phyloP scores from a whole-genome alignment of 148 eudicot genomes.

The Heliamphora exappendiculata region DNA sequence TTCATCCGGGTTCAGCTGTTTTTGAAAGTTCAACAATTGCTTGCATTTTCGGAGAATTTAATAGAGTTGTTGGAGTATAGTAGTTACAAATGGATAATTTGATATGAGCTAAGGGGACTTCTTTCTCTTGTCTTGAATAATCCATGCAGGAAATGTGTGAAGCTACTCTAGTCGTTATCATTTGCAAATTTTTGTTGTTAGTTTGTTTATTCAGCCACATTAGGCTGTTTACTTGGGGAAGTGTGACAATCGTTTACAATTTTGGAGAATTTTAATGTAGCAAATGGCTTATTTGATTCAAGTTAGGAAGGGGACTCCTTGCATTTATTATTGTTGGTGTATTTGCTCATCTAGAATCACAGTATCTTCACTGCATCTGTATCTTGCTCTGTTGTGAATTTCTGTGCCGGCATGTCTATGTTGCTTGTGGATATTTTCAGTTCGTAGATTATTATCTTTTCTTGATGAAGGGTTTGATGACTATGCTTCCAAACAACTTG shows the following conservation, averaged over 20 bases:
- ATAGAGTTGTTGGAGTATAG: neutral
- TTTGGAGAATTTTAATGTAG: too few species aligned
- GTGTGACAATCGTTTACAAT: too few species aligned
- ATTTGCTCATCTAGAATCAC: neutral
- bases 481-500: too few species aligned
- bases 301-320: too few species aligned
- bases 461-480: too few species aligned
- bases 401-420: too few species aligned
- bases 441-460: too few species aligned
- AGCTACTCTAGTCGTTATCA: neutral
- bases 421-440: too few species aligned
- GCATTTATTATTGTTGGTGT: neutral
- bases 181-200: neutral
- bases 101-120: neutral
- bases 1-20: neutral
- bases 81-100: neutral
- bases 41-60: neutral
- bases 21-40: neutral
- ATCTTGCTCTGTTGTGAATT: too few species aligned
- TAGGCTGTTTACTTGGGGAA: too few species aligned
- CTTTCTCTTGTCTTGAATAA: neutral
- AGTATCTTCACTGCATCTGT: neutral
- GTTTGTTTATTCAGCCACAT: too few species aligned
- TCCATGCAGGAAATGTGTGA: neutral
- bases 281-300: too few species aligned